A percentile compares a stretch with the other conserved stretches of the same genome.
phyloP scores from a whole-genome alignment of 1,284 basidiomycete species.

The Tylopilus sp. region DNA sequence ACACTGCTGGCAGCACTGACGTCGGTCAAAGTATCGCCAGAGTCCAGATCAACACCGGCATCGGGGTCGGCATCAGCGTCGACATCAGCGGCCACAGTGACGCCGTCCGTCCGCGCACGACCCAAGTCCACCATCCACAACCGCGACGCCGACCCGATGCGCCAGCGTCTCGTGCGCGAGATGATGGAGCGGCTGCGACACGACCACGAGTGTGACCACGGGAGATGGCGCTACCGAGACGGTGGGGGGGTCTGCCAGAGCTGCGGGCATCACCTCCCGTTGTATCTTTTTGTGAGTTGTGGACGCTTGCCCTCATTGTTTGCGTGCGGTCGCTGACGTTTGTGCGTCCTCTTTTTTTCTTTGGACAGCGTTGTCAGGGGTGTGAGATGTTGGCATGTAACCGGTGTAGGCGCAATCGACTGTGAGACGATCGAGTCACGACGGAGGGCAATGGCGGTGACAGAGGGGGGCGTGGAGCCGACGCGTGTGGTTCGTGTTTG shows the following conservation, averaged over 20 bases:
- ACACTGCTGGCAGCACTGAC: neutral
- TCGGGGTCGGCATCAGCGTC: neutral
- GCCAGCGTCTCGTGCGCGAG: conserved; percentile 26
- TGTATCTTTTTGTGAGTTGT: conserved; percentile 38
- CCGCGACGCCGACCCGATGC: neutral
- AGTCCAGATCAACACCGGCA: too few relatives aligned
- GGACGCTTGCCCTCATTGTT: too few relatives aligned
- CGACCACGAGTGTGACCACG: conserved; percentile 39
- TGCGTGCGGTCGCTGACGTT: too few relatives aligned
- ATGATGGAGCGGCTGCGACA: conserved; percentile 35
- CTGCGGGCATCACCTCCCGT: conserved; percentile 30
- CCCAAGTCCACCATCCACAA: neutral
- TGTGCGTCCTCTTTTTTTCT: too few relatives aligned
- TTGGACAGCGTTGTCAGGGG: conserved; percentile 33
- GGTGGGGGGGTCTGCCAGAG: conserved; percentile 35
- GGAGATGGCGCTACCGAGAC: conserved; percentile 25
- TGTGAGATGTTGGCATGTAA: conserved; percentile 27
- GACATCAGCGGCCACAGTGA: neutral
- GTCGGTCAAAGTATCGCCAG: too few relatives aligned
- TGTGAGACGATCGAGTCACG: conserved; percentile 3
- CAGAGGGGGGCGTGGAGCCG: neutral
- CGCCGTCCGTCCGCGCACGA: neutral
- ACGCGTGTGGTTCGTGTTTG: neutral
- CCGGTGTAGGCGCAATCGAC: conserved; percentile 3
- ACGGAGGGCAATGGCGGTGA: too few relatives aligned